These are phyloP conservation scores for Gomphus bonarii DNA, from an alignment of 1,284 basidiomycete genomes.

Conservation along the genomic window DNA sequence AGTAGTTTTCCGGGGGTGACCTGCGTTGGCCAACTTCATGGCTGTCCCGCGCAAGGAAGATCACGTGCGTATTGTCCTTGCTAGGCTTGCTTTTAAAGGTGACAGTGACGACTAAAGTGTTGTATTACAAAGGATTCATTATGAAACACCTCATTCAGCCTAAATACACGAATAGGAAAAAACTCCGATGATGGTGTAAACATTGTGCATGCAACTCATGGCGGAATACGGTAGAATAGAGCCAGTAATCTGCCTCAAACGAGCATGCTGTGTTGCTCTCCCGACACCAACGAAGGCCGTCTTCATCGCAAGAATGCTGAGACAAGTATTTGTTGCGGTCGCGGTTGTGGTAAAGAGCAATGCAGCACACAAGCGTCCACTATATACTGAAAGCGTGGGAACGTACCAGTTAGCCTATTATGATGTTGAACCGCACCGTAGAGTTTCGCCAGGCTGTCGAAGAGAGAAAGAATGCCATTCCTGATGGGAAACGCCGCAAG, in stretches of 20 bases:
- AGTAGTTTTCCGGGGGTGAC: background rate
- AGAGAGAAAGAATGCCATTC: conserved; percentile 27
- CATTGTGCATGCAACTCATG: conserved; percentile 10
- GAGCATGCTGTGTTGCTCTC: conserved; percentile 4
- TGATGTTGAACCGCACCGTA: conserved; percentile 36
- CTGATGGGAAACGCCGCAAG: conserved; percentile 45
- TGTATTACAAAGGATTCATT: background rate
- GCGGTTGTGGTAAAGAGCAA: conserved; percentile 11
- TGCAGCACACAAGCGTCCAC: conserved; percentile 1
- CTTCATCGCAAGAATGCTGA: conserved; percentile 8
- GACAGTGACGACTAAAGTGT: background rate
- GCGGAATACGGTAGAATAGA: background rate
- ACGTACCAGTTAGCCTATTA: background rate
- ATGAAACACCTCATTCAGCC: background rate
- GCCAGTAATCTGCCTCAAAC: conserved; percentile 7
- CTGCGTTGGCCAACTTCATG: background rate
- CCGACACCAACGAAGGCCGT: conserved; percentile 7
- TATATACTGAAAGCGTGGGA: conserved; percentile 8
- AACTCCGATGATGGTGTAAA: background rate
- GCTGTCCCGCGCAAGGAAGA: background rate
- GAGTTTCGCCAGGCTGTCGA: conserved; percentile 46
- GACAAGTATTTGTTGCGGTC: conserved; percentile 6
- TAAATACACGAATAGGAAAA: background rate
- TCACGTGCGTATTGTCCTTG: background rate
- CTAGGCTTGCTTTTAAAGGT: background rate